Conservation (phyloP, 2,329 filamentous ascomycete genomes). For the Calonectria pteridis region DNA sequence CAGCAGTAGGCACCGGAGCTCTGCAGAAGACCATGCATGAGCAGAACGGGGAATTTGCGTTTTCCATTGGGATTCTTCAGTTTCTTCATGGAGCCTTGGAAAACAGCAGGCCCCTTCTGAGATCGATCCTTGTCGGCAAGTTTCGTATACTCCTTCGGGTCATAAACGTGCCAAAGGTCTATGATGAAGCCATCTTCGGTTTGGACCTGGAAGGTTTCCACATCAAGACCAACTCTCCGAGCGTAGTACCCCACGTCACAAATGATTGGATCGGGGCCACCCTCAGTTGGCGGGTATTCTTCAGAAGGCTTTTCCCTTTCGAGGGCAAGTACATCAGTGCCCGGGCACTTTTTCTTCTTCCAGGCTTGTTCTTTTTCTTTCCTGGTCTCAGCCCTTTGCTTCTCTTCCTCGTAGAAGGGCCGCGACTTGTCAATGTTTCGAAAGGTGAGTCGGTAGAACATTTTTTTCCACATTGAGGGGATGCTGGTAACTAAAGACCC, state of each 20-base stretch:
- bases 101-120: conserved; percentile 71
- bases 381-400: conserved; percentile 67
- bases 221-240: conserved; percentile 85
- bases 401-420: conserved; percentile 81
- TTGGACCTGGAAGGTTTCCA: conserved; percentile 85
- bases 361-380: conserved; percentile 72
- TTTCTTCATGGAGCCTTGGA: conserved; percentile 58
- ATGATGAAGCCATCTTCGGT: conserved; percentile 96
- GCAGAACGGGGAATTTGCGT: conserved; percentile 81
- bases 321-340: conserved; percentile 50
- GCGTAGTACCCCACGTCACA: conserved; percentile 91
- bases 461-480: conserved; percentile 61
- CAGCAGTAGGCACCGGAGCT: conserved; percentile 89
- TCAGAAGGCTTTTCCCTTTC: conserved; percentile 60
- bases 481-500: conserved; percentile 79
- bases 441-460: conserved; percentile 68
- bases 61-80: conserved; percentile 55
- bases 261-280: conserved; percentile 81
- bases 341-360: conserved; percentile 58
- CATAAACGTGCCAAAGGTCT: conserved; percentile 88
- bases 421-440: conserved; percentile 70
- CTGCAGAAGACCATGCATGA: conserved; percentile 91
- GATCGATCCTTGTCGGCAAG: conserved; percentile 63
- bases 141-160: conserved; percentile 78
- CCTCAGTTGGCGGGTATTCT: conserved; percentile 81